Conservation (phyloP, 768 basidiomycete genomes). For the Hypholoma sublateritium region DNA sequence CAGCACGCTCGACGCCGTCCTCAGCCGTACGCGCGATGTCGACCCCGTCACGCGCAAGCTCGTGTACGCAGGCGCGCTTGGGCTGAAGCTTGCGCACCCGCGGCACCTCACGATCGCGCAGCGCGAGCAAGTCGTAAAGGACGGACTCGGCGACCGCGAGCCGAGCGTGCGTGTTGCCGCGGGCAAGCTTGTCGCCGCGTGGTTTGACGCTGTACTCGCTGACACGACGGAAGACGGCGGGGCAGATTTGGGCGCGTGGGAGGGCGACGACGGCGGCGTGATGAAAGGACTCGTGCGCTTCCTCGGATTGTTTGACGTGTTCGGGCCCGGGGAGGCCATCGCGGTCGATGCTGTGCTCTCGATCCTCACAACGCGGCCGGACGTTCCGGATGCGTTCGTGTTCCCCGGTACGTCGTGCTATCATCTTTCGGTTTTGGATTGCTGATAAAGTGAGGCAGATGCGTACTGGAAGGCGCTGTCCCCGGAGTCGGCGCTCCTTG, state of each 20-base stretch:
- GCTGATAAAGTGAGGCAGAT: slow-evolving; percentile 24
- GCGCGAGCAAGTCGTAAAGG: slow-evolving; percentile 80
- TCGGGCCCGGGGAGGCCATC: slow-evolving; percentile 65
- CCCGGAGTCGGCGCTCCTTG: slow-evolving; percentile 81
- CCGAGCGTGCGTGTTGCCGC: slow-evolving; percentile 80
- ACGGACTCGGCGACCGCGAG: slow-evolving; percentile 90
- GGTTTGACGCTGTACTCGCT: slow-evolving; percentile 68
- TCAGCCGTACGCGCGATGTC: slow-evolving; percentile 82
- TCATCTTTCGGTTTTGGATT: neutral
- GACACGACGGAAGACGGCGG: slow-evolving; percentile 32
- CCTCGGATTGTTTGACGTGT: slow-evolving; percentile 55
- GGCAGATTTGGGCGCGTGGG: slow-evolving; percentile 31
- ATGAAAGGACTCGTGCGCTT: slow-evolving; percentile 47
- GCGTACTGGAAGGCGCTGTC: slow-evolving; percentile 74
- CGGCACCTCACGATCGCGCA: slow-evolving; percentile 76
- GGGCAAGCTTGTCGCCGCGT: slow-evolving; percentile 71
- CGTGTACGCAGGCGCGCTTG: slow-evolving; percentile 71
- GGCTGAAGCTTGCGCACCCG: slow-evolving; percentile 55
- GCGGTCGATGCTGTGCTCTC: slow-evolving; percentile 80
- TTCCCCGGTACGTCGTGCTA: slow-evolving; percentile 61
- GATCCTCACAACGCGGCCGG: slow-evolving; percentile 70
- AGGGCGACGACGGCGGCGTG: slow-evolving; percentile 45
- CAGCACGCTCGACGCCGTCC: slow-evolving; percentile 61
- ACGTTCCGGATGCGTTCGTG: slow-evolving; percentile 67
- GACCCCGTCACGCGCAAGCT: slow-evolving; percentile 80